These are phyloP conservation scores for Hyphodiscus hymeniophilus DNA, from an alignment of 495 filamentous ascomycete genomes.

Conservation along the genomic window DNA sequence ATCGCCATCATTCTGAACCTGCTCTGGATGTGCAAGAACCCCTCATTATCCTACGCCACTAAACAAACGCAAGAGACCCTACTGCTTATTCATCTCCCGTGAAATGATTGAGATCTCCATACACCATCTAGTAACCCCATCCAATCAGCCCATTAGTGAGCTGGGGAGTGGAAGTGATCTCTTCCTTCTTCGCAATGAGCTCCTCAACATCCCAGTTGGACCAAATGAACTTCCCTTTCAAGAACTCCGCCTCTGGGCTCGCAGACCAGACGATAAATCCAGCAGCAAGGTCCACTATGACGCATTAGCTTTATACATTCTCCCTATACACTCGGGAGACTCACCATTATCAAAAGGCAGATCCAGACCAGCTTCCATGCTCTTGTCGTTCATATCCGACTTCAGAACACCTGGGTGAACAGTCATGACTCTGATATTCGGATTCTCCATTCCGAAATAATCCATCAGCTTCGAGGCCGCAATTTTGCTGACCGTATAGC, in stretches of 20 bases:
- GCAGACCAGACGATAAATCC: constrained; percentile 43
- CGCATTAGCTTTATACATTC: not conserved
- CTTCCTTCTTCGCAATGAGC: constrained; percentile 25
- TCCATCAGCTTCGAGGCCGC: constrained; percentile 28
- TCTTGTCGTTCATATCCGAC: constrained; percentile 6
- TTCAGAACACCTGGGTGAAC: constrained; percentile 31
- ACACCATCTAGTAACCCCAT: not conserved
- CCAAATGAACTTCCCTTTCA: constrained; percentile 42
- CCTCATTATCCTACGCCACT: too few species aligned
- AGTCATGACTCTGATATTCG: constrained; percentile 3
- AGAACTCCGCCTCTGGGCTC: constrained; percentile 39
- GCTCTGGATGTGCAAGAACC: too few species aligned
- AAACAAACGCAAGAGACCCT: too few species aligned
- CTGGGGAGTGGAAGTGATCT: constrained; percentile 13
- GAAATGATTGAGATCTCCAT: too few species aligned
- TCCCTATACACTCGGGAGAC: not conserved
- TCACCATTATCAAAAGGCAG: not conserved
- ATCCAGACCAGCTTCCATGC: not conserved
- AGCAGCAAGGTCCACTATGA: constrained; percentile 33
- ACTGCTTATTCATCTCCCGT: too few species aligned
- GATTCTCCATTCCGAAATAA: constrained; percentile 28
- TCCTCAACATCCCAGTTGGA: constrained; percentile 48
- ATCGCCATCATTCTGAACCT: too few species aligned
- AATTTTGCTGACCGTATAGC: constrained; percentile 31
- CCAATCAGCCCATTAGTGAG: constrained; percentile 2